Base-by-base conservation (phyloP, 257 asterid species). In the Asclepias syriaca region DNA sequence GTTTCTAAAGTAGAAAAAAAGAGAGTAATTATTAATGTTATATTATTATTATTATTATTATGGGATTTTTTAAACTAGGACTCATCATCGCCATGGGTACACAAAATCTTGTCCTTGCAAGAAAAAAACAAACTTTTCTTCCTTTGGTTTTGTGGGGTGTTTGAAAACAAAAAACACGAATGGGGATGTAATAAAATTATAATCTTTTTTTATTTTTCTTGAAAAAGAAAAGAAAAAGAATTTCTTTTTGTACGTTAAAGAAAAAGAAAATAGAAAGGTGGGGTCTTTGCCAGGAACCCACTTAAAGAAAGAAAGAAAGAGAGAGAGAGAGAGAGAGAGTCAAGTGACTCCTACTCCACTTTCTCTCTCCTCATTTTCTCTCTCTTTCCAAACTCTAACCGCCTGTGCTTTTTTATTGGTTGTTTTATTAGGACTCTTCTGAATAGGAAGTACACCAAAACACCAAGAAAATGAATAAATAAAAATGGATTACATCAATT, bases 101-200 rank as follows among this genome's bases (percentile, higher is more conserved):
- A 82, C 57, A 78, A 83, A 77, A 83, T 76, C 78, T 82, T 85
- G 89, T 86, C 91, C 86, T 88, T 69, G 72, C 65, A 50, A 34
- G 39, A 34, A 78, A 77, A 43, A 43, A 78, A 77, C 71, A 80
- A 40, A 3, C 43, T 43, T 9, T 7, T 11, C 10, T 9, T 43
- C 65, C 15, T 54, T 74, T 69, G 76, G 69, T 72, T 77, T 80
- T 86, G 82, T 80, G 95, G 90, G 84, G 34, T 1, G 88, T 76
- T 84, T 73, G 78, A 60, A 71, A 77, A 77, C 14, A 65, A 64
- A 70, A 58, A 63, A 13, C 48, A 43, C 48, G 10, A 59, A 40
- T 5, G 39, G 39, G 40, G 1, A 37, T 72, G 56, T 32, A 73
- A 74, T 66, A 29, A 29, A 29, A 29, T 24, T 24, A 24, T 24